A percentile compares a stretch with the other conserved stretches of the same genome.
These are phyloP conservation scores for Plasmopara viticola DNA, from an alignment of 352 stramenopile species.

Conservation along the genomic window DNA sequence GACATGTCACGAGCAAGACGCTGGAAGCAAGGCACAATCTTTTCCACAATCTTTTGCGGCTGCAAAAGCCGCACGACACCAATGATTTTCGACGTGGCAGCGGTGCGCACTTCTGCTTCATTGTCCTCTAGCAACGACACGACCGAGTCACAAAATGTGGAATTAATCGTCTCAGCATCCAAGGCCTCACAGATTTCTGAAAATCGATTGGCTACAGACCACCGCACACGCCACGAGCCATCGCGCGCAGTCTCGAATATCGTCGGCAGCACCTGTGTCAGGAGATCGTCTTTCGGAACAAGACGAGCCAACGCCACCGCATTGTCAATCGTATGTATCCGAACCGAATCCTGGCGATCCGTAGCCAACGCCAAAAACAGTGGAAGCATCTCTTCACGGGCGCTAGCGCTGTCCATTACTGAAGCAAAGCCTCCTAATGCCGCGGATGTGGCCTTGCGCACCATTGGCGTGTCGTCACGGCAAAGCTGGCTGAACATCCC, in stretches of 20 bases:
- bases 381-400: slow-evolving; percentile 70
- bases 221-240: slow-evolving; percentile 97
- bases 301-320: slow-evolving; percentile 91
- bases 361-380: slow-evolving; percentile 78
- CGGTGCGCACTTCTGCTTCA: slow-evolving; percentile 95
- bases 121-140: slow-evolving; percentile 94
- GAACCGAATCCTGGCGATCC: slow-evolving; percentile 95
- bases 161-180: slow-evolving; percentile 56
- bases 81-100: slow-evolving; percentile 88
- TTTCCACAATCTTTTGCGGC: slow-evolving; percentile 61
- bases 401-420: slow-evolving; percentile 55
- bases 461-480: slow-evolving; percentile 96
- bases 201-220: slow-evolving; percentile 96
- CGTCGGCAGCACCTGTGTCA: slow-evolving; percentile 82
- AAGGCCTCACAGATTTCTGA: slow-evolving; percentile 89
- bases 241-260: slow-evolving; percentile 91
- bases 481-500: slow-evolving; percentile 92
- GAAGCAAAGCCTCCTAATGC: slow-evolving; percentile 86
- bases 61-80: slow-evolving; percentile 49
- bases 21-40: slow-evolving; percentile 81
- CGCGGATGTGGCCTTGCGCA: slow-evolving; percentile 87
- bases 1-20: slow-evolving; percentile 95
- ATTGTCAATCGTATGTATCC: slow-evolving; percentile 96
- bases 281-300: slow-evolving; percentile 58
- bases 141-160: slow-evolving; percentile 81